Evolutionary conservation across 805 yeast species (phyloP), one percentile per base, ranked within the genome.

Genomic region (Teunomyces barrocoloradensis): DNA sequence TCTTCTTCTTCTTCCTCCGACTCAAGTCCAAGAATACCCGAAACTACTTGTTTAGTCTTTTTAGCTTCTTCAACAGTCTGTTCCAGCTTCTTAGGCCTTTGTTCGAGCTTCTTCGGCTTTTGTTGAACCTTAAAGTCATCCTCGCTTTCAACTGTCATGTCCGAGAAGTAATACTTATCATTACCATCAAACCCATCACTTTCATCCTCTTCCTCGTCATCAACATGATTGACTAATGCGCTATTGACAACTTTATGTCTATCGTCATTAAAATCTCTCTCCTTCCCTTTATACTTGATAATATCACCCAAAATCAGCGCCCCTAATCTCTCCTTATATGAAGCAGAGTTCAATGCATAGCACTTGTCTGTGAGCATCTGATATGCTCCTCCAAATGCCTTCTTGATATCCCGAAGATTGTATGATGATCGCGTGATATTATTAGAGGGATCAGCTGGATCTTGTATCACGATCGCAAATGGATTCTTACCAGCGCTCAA

Each of bases 311-410:
- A 67, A 5, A 89, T 83, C 55, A 89, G 85, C 64, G 79, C 80
- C 0, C 89, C 91, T 5, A 82, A 55, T 49, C 96, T 69, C 45
- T 79, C 75, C 56, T 80, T 84, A 58, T 84, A 85, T 0, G 87
- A 71, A 0, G 89, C 81, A 11, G 69, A 65, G 56, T 87, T 79
- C 66, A 89, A 68, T 39, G 82, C 87, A 63, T 84, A 89, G 61
- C 96, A 88, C 54, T 82, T 80, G 55, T 84, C 85, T 0, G 83
- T 79, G 30, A 90, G 68, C 45, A 89, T 61, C 59, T 87, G 94
- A 68, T 76, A 90, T 0, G 97, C 96, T 35, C 96, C 96, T 13
- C 85, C 84, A 69, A 92, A 90, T 0, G 96, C 89, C 55, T 89
- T 83, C 60, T 87, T 88, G 47, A 92, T 77, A 56, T 85, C 88